Percentiles rank a stretch among this genome's conserved stretches.
Evolutionary conservation across 805 yeast genomes (phyloP).

Genomic region (Millerago galiae): DNA sequence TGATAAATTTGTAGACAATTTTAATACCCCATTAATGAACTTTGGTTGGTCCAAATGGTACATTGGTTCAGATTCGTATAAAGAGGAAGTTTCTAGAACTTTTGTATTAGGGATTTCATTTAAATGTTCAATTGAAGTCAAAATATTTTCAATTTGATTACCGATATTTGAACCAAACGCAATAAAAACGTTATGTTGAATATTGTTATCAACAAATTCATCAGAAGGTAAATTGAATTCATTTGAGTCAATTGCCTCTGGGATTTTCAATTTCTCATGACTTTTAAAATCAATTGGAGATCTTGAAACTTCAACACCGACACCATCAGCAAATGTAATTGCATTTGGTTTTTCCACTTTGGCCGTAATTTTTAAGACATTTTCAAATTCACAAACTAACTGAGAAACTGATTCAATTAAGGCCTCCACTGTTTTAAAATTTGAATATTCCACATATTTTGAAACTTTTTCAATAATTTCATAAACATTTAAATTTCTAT

Average conservation of each 20-base stretch:
- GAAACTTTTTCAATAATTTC: constrained; percentile 45
- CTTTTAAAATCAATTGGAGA: constrained; percentile 33
- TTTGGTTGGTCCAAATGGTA: constrained; percentile 72
- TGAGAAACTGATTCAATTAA: constrained; percentile 69
- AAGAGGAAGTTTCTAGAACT: constrained; percentile 60
- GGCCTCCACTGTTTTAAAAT: constrained; percentile 91
- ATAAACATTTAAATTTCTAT: constrained; percentile 20
- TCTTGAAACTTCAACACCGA: constrained; percentile 73
- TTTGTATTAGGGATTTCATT: constrained; percentile 26
- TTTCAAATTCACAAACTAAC: constrained; percentile 36
- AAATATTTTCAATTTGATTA: constrained; percentile 56
- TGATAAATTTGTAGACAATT: constrained; percentile 49
- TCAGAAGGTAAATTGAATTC: constrained; percentile 14
- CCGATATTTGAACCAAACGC: constrained; percentile 93
- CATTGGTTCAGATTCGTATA: constrained; percentile 92
- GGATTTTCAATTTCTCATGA: constrained; percentile 13
- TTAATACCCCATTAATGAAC: constrained; percentile 79
- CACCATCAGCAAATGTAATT: constrained; percentile 77
- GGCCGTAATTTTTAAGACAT: constrained; percentile 40
- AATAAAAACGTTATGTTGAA: constrained; percentile 51
- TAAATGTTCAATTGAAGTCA: constrained; percentile 45
- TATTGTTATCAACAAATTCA: neutral
- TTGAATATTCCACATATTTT: constrained; percentile 64
- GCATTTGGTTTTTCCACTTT: constrained; percentile 85
- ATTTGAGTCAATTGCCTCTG: neutral